Evolutionary conservation across 768 basidiomycete species (phyloP).

Genomic region (Boletales sp.): DNA sequence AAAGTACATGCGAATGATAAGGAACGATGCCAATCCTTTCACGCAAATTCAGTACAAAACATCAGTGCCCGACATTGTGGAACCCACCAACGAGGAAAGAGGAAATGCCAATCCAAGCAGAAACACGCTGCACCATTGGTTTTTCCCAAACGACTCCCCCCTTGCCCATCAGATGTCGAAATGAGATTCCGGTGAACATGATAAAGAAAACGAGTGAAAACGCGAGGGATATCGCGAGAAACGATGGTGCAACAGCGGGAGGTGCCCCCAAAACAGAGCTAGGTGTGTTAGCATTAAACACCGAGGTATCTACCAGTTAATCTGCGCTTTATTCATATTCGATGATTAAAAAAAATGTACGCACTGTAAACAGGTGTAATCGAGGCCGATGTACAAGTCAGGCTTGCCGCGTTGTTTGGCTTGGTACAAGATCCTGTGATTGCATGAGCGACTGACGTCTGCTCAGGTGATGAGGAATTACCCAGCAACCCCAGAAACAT

Average conservation of each 20-base stretch:
- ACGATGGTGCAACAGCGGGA: conserved; percentile 54
- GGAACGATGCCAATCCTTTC: conserved; percentile 63
- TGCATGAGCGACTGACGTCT: neutral
- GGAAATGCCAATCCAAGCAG: conserved; percentile 73
- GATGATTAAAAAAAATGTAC: conserved; percentile 13
- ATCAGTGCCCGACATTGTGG: neutral
- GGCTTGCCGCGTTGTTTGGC: conserved; percentile 40
- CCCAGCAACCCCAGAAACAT: conserved; percentile 66
- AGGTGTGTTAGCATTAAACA: conserved; percentile 56
- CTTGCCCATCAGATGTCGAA: conserved; percentile 62
- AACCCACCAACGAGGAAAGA: conserved; percentile 69
- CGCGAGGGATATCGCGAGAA: conserved; percentile 58
- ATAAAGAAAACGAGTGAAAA: conserved; percentile 63
- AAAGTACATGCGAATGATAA: conserved; percentile 77
- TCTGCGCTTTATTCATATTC: neutral
- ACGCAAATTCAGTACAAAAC: neutral
- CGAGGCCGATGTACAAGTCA: conserved; percentile 55
- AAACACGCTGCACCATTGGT: conserved; percentile 52
- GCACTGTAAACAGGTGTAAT: conserved; percentile 62
- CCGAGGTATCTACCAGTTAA: conserved; percentile 52
- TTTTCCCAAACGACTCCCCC: conserved; percentile 48
- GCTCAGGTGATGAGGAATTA: conserved; percentile 23
- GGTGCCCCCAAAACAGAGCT: conserved; percentile 56
- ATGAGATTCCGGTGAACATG: conserved; percentile 59
- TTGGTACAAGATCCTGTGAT: conserved; percentile 65